Evolutionary conservation across 2,329 filamentous ascomycete species (phyloP).

Genomic region (Arthrinium puccinioides): DNA sequence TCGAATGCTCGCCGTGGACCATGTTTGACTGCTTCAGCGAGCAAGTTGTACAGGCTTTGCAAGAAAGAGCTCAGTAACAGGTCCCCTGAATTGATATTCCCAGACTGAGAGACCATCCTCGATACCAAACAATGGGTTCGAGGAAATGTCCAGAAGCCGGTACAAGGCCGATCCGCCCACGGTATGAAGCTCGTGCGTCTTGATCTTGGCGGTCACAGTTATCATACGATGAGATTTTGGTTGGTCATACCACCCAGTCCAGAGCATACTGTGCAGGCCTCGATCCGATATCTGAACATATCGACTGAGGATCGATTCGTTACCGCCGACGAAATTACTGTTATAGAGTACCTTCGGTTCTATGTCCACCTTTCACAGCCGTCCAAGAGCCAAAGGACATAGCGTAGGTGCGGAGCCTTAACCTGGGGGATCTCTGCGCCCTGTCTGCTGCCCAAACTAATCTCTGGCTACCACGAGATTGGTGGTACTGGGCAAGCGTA

Average conservation of each 20-base stretch:
- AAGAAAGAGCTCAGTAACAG: neutral
- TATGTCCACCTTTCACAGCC: neutral
- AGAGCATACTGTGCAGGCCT: neutral
- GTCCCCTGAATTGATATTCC: neutral
- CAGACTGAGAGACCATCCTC: neutral
- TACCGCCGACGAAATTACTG: neutral
- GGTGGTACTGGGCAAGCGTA: slow-evolving; percentile 1
- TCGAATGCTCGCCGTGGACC: slow-evolving; percentile 1
- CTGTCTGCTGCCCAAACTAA: neutral
- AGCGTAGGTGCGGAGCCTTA: neutral
- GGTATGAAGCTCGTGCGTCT: neutral
- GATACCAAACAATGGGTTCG: neutral
- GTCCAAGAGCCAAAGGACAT: neutral
- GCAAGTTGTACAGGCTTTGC: neutral
- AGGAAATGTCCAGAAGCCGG: neutral
- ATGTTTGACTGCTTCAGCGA: neutral
- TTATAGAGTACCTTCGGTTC: slow-evolving; percentile 1
- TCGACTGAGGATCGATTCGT: neutral
- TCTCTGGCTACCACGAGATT: neutral
- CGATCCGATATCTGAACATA: neutral
- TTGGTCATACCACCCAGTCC: neutral
- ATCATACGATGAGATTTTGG: neutral
- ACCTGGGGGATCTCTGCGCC: neutral
- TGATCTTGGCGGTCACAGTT: neutral
- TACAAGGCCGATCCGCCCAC: neutral